These are phyloP conservation scores for Salvia miltiorrhiza DNA, from an alignment of 257 asterid species.

Conservation along the genomic window DNA sequence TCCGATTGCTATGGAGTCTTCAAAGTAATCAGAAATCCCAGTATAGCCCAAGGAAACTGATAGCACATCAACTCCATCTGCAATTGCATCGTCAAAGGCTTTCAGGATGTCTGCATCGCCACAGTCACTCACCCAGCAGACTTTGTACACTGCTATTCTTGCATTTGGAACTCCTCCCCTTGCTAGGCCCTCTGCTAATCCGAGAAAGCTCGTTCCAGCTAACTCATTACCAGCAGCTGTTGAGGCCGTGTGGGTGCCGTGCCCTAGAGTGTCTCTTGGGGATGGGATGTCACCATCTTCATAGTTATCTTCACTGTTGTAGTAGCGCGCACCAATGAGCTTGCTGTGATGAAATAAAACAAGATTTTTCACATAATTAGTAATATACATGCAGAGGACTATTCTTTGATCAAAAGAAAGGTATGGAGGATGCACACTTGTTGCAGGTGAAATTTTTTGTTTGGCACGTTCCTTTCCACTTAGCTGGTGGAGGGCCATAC, in stretches of 20 bases:
- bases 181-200: slow-evolving; percentile 38
- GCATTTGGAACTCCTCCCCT: slow-evolving; percentile 46
- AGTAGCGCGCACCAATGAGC: slow-evolving; percentile 33
- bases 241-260: slow-evolving; percentile 45
- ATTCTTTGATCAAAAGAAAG: not conserved
- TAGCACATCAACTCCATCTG: slow-evolving; percentile 37
- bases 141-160: slow-evolving; percentile 37
- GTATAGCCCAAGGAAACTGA: slow-evolving; percentile 24
- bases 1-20: slow-evolving; percentile 37
- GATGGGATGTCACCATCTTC: slow-evolving; percentile 18
- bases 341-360: slow-evolving; percentile 15
- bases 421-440: slow-evolving; percentile 22
- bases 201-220: slow-evolving; percentile 27
- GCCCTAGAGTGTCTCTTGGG: slow-evolving; percentile 39
- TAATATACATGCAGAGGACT: not conserved
- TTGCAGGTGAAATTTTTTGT: slow-evolving; percentile 44
- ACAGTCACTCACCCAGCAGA: slow-evolving; percentile 29
- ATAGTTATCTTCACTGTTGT: slow-evolving; percentile 11
- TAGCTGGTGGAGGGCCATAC: slow-evolving; percentile 38
- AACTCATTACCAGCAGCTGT: slow-evolving; percentile 33
- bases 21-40: slow-evolving; percentile 23
- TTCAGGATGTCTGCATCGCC: slow-evolving; percentile 23
- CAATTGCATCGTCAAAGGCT: slow-evolving; percentile 40
- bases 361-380: not conserved
- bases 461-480: slow-evolving; percentile 45